A percentile compares a stretch with the other conserved stretches of the same genome.
These are phyloP conservation scores for Erodium trifolium DNA, from an alignment of 441 rosid species.

Conservation along the genomic window DNA sequence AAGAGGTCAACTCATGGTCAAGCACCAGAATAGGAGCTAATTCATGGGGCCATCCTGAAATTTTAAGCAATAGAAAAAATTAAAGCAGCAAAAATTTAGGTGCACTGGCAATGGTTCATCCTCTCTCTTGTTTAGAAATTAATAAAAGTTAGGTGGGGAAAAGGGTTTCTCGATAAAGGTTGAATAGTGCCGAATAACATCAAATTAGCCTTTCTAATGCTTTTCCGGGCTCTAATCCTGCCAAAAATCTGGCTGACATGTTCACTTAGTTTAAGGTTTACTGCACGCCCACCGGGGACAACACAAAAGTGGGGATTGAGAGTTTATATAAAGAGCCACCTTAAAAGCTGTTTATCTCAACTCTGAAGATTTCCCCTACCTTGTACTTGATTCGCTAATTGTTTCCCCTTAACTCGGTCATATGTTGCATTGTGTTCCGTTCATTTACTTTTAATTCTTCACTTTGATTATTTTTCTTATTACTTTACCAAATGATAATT, in stretches of 20 bases:
- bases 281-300: slow-evolving; percentile 27
- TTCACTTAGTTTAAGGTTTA: slow-evolving; percentile 34
- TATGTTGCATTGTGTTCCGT: neutral
- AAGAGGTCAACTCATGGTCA: neutral
- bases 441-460: slow-evolving; percentile 3
- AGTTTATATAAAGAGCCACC: slow-evolving; percentile 15
- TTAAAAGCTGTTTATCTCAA: slow-evolving; percentile 21
- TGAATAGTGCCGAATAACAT: slow-evolving; percentile 28
- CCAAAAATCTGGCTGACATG: slow-evolving; percentile 34
- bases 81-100: neutral
- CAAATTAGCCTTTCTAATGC: slow-evolving; percentile 28
- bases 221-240: slow-evolving; percentile 31
- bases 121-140: neutral
- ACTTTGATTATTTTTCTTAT: neutral
- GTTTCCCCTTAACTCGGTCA: slow-evolving; percentile 1
- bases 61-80: neutral
- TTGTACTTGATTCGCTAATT: slow-evolving; percentile 10
- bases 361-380: slow-evolving; percentile 18
- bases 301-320: slow-evolving; percentile 6
- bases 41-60: neutral
- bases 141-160: slow-evolving; percentile 21
- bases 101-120: too few species aligned
- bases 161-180: slow-evolving; percentile 17
- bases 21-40: neutral
- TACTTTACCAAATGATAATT: neutral